These are phyloP conservation scores for Aurifilum marmelostoma DNA, from an alignment of 2,329 filamentous ascomycete genomes.

Conservation along the genomic window DNA sequence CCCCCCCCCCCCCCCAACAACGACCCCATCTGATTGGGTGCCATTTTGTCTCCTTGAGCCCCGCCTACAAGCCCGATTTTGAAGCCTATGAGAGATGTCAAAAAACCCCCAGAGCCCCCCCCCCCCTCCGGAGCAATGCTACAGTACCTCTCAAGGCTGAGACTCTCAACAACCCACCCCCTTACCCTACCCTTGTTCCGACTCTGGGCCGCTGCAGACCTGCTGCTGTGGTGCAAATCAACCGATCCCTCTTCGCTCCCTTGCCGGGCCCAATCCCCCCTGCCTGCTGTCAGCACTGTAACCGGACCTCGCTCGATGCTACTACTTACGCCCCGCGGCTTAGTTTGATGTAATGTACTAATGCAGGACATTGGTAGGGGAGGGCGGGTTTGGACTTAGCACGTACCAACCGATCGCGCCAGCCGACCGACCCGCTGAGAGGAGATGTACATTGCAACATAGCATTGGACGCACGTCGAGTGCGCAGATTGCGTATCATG, in stretches of 20 bases:
- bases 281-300: constrained; percentile 21
- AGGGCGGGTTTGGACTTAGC: background rate
- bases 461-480: constrained; percentile 25
- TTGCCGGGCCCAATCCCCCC: background rate
- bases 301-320: background rate
- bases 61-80: constrained; percentile 11
- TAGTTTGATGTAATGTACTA: too few species aligned
- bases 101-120: too few species aligned
- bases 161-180: too few species aligned
- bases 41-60: constrained; percentile 1
- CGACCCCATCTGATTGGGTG: constrained; percentile 12
- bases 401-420: background rate
- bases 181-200: constrained; percentile 5
- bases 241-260: background rate
- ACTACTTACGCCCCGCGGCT: too few species aligned
- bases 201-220: background rate
- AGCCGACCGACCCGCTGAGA: constrained; percentile 6
- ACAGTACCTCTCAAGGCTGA: constrained; percentile 13
- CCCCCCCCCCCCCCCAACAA: constrained; percentile 3
- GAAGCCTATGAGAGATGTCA: constrained; percentile 18
- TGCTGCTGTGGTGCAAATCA: background rate
- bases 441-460: constrained; percentile 27
- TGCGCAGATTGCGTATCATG: constrained; percentile 24
- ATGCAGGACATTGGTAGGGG: too few species aligned
- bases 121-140: too few species aligned